Evolutionary conservation across 1,284 basidiomycete species (phyloP).

Genomic region (Chalciporus sp.): DNA sequence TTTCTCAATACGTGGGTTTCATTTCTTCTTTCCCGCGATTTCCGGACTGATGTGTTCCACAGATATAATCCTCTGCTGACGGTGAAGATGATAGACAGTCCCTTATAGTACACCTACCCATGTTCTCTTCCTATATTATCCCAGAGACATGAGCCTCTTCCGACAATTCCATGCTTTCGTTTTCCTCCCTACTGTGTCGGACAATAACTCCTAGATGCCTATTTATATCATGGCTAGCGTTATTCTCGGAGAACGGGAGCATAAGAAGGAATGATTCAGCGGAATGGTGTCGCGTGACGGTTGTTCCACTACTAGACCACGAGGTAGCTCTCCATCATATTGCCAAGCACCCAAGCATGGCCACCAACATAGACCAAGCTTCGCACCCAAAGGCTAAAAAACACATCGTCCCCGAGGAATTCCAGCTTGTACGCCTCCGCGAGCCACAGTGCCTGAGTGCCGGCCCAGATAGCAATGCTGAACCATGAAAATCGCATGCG

Average conservation of each 20-base stretch:
- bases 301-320: not conserved
- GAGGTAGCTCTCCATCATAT: conserved; percentile 59
- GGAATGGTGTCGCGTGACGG: not conserved
- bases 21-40: not conserved
- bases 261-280: not conserved
- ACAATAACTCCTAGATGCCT: conserved; percentile 26
- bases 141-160: conserved; percentile 12
- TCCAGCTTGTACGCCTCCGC: conserved; percentile 87
- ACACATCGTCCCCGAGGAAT: conserved; percentile 77
- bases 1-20: conserved; percentile 89
- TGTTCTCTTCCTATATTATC: conserved; percentile 18
- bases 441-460: conserved; percentile 84
- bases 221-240: conserved; percentile 19
- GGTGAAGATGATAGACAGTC: conserved; percentile 2
- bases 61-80: conserved; percentile 31
- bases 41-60: conserved; percentile 16
- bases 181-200: conserved; percentile 2
- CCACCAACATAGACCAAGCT: conserved; percentile 75
- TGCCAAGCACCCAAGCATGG: conserved; percentile 76
- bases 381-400: conserved; percentile 74
- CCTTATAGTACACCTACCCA: conserved; percentile 24
- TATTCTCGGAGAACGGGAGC: not conserved
- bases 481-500: conserved; percentile 54
- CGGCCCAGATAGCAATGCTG: conserved; percentile 70
- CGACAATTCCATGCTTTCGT: conserved; percentile 21